These are phyloP conservation scores for Argentina anserina DNA, from an alignment of 306 rosid genomes.

Conservation along the genomic window DNA sequence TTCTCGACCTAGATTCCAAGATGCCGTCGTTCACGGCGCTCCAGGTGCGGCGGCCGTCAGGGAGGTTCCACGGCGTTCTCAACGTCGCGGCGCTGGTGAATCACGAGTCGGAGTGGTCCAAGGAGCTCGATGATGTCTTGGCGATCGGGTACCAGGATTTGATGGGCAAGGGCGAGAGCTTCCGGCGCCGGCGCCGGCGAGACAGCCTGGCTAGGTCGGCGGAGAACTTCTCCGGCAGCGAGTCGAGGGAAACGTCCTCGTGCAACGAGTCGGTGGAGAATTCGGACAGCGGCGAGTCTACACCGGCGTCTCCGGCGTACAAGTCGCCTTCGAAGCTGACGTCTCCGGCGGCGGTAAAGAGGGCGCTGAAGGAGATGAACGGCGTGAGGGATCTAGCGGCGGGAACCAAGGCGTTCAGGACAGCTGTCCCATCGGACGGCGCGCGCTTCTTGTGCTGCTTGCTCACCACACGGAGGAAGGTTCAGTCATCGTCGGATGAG, in stretches of 20 bases:
- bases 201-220: constrained; percentile 1
- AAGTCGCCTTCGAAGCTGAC: constrained; percentile 4
- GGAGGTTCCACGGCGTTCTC: constrained; percentile 74
- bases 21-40: constrained; percentile 64
- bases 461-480: constrained; percentile 32
- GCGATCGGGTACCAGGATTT: constrained; percentile 76
- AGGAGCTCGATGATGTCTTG: constrained; percentile 35
- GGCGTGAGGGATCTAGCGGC: constrained; percentile 49
- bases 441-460: constrained; percentile 70
- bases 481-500: constrained; percentile 21
- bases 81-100: constrained; percentile 61
- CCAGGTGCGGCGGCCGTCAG: constrained; percentile 78
- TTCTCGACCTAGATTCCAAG: constrained; percentile 23
- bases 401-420: constrained; percentile 32
- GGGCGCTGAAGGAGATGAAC: constrained; percentile 61
- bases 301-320: background rate
- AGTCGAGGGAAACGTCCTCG: constrained; percentile 39
- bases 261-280: constrained; percentile 2
- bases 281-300: constrained; percentile 43
- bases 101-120: constrained; percentile 41
- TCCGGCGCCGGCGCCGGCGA: constrained; percentile 14
- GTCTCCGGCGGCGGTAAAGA: constrained; percentile 31
- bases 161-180: constrained; percentile 60
- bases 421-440: constrained; percentile 16
- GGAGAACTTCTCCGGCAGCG: constrained; percentile 24